Evolutionary conservation across 1,139 yeast genomes (phyloP).

Genomic region (Meyerozyma elateridarum): DNA sequence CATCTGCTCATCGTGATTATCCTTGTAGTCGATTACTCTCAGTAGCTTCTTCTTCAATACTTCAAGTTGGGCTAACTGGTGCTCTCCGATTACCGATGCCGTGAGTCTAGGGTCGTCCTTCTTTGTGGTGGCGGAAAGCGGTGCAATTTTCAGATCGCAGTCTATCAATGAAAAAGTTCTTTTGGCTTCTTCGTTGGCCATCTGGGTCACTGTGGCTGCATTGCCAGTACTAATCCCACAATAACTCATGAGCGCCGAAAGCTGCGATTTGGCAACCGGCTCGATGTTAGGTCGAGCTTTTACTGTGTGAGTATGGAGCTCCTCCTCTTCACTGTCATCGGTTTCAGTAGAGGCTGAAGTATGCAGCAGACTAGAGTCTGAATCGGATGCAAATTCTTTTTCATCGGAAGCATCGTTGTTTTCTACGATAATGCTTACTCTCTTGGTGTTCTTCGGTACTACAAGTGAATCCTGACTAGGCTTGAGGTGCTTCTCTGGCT

Average conservation of each 20-base stretch:
- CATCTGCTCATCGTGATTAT: constrained; percentile 16
- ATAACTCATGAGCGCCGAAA: constrained; percentile 30
- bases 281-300: no score
- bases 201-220: constrained; percentile 16
- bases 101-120: constrained; percentile 13
- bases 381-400: not conserved
- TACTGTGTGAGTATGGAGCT: constrained; percentile 24
- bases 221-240: constrained; percentile 23
- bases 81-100: constrained; percentile 54
- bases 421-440: constrained; percentile 12
- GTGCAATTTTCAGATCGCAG: constrained; percentile 19
- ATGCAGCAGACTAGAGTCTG: constrained; percentile 1
- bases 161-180: constrained; percentile 29
- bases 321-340: constrained; percentile 13
- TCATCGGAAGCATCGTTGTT: constrained; percentile 1
- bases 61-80: constrained; percentile 49
- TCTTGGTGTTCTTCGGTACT: not conserved
- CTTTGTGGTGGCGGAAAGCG: constrained; percentile 19
- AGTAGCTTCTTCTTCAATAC: constrained; percentile 41
- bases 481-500: no score
- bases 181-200: constrained; percentile 33
- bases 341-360: constrained; percentile 10
- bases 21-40: constrained; percentile 19
- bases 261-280: constrained; percentile 20
- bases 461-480: no score